Percentiles rank a stretch among this genome's conserved stretches.
Conservation (phyloP, 2,329 filamentous ascomycete genomes). For the Colletotrichum sp. region DNA sequence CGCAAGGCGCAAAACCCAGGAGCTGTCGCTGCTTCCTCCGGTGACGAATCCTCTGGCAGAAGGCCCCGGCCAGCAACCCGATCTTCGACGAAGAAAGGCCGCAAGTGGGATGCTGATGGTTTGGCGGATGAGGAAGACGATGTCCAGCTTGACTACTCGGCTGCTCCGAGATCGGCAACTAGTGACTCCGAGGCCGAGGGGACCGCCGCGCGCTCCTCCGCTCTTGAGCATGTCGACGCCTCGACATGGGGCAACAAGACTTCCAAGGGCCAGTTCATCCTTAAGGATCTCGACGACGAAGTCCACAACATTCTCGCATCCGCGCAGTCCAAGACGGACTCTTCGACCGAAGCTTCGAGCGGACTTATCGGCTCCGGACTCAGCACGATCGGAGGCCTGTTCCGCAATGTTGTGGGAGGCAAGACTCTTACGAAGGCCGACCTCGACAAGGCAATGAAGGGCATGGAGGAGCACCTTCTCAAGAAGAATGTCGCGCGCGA, state of each 20-base stretch:
- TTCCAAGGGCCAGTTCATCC: conserved; percentile 87
- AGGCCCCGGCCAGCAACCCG: conserved; percentile 59
- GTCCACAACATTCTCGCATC: conserved; percentile 87
- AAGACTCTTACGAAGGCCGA: conserved; percentile 90
- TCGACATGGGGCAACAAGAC: conserved; percentile 86
- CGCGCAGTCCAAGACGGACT: conserved; percentile 66
- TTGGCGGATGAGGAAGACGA: conserved; percentile 83
- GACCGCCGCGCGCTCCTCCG: conserved; percentile 53
- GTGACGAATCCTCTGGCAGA: conserved; percentile 74
- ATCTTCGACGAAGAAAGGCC: conserved; percentile 77
- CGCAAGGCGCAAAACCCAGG: conserved; percentile 72
- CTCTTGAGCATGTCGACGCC: conserved; percentile 76
- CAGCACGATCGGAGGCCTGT: conserved; percentile 84
- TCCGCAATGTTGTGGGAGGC: conserved; percentile 93
- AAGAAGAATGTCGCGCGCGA: conserved; percentile 97
- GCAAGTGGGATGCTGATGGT: conserved; percentile 92
- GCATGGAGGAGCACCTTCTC: conserved; percentile 93
- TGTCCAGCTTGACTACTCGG: conserved; percentile 89
- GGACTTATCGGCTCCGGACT: conserved; percentile 81
- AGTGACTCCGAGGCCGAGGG: conserved; percentile 59
- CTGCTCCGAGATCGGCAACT: conserved; percentile 54
- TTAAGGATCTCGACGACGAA: conserved; percentile 93
- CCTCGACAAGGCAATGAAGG: conserved; percentile 89
- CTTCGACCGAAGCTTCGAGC: conserved; percentile 47
- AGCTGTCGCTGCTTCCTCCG: conserved; percentile 73